Evolutionary conservation across 805 yeast species (phyloP).

Genomic region (Pichia scutulata): DNA sequence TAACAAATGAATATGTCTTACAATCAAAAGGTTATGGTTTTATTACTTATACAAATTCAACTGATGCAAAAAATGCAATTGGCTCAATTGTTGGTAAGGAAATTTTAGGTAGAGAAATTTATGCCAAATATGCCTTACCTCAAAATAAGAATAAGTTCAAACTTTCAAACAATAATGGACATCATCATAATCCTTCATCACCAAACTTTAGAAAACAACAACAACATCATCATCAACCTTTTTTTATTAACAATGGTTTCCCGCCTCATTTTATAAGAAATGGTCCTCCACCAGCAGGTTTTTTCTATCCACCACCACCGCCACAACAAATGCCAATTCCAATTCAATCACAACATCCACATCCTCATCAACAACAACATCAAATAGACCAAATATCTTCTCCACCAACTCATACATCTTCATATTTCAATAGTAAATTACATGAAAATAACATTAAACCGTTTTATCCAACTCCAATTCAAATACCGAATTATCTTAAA

Average conservation of each 20-base stretch:
- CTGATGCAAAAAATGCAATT: constrained; percentile 59
- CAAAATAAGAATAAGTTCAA: constrained; percentile 21
- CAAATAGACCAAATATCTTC: background rate
- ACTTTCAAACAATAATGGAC: constrained; percentile 1
- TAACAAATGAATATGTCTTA: constrained; percentile 16
- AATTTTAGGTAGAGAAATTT: constrained; percentile 33
- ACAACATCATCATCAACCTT: background rate
- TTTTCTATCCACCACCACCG: background rate
- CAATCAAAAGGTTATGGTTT: constrained; percentile 36
- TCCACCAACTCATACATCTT: constrained; percentile 3
- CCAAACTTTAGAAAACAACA: background rate
- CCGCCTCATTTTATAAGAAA: background rate
- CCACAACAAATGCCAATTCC: background rate
- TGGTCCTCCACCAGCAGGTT: background rate
- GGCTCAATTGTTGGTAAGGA: constrained; percentile 23
- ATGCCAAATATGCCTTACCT: constrained; percentile 45
- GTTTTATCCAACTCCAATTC: constrained; percentile 4
- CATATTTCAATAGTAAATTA: constrained; percentile 1
- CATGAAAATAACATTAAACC: constrained; percentile 3
- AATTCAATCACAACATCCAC: background rate
- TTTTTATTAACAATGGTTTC: background rate
- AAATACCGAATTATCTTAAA: constrained; percentile 8
- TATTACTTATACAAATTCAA: constrained; percentile 51
- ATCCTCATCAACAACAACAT: background rate
- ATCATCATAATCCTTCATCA: background rate